Evolutionary conservation across 805 yeast genomes (phyloP).

Genomic region (Blastobotrys chiropterorum): DNA sequence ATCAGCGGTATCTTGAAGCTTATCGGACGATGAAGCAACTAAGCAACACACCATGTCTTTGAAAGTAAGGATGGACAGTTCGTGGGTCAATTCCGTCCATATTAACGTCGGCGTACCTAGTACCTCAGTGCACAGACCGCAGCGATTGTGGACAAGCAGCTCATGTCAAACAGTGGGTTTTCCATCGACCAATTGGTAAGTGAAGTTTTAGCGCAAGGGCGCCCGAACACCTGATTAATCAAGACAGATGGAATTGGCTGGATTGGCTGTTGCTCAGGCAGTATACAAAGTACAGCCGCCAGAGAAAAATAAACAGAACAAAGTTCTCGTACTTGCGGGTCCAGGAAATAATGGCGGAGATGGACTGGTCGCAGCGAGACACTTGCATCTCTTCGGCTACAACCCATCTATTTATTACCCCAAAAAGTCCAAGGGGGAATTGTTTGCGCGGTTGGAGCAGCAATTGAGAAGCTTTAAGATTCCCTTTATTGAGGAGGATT

Average conservation of each 20-base stretch:
- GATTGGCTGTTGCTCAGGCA: conserved; percentile 88
- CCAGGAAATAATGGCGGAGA: conserved; percentile 95
- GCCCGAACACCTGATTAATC: not conserved
- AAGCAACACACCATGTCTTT: not conserved
- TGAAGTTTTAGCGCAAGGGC: not conserved
- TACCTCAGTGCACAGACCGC: conserved; percentile 40
- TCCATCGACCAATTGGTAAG: conserved; percentile 68
- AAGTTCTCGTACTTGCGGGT: conserved; percentile 72
- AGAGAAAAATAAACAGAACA: conserved; percentile 27
- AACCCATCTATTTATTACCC: conserved; percentile 77
- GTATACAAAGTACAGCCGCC: conserved; percentile 65
- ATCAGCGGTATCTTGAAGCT: not conserved
- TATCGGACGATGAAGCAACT: not conserved
- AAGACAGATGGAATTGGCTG: conserved; percentile 87
- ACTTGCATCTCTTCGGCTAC: conserved; percentile 73
- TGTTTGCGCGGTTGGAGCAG: conserved; percentile 53
- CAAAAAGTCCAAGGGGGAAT: conserved; percentile 49
- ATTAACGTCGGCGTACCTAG: not conserved
- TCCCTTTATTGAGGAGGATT: conserved; percentile 39
- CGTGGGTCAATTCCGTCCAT: not conserved
- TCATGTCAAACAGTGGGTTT: conserved; percentile 80
- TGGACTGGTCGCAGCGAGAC: conserved; percentile 93
- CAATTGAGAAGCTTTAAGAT: conserved; percentile 67
- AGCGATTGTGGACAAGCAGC: conserved; percentile 70
- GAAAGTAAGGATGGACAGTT: not conserved